Evolutionary conservation across 352 stramenopile species (phyloP).

Genomic region (Pythium guiyangense): DNA sequence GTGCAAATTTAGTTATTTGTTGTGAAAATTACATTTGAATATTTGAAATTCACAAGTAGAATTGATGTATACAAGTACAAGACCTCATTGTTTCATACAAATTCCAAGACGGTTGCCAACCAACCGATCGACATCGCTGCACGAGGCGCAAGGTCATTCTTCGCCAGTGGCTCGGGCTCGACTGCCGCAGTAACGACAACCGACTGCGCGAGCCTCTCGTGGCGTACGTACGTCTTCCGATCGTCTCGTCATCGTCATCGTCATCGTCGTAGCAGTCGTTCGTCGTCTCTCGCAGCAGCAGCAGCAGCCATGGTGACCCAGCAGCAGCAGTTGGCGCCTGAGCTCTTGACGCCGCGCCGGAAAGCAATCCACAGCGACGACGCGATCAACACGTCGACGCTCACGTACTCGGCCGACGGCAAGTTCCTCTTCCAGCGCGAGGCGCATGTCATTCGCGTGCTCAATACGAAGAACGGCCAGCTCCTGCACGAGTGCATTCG

Average conservation of each 20-base stretch:
- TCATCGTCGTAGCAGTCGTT: too few relatives aligned
- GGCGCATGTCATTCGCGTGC: conserved; percentile 63
- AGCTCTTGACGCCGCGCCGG: conserved; percentile 30
- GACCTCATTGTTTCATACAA: too few relatives aligned
- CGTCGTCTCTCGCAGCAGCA: neutral
- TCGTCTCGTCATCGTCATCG: too few relatives aligned
- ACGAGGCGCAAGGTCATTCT: too few relatives aligned
- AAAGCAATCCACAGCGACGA: neutral
- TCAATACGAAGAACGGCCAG: conserved; percentile 67
- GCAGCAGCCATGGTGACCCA: neutral
- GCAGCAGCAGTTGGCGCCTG: conserved; percentile 11
- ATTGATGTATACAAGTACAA: too few relatives aligned
- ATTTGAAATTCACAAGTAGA: neutral
- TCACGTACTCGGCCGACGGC: conserved; percentile 62
- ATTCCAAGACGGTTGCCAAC: too few relatives aligned
- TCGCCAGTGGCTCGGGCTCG: too few relatives aligned
- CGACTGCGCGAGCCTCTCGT: too few relatives aligned
- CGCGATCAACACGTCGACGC: conserved; percentile 13
- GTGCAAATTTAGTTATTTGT: neutral
- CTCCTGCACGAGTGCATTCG: conserved; percentile 71
- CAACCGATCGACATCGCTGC: too few relatives aligned
- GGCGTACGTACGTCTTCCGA: too few relatives aligned
- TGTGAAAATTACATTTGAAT: neutral
- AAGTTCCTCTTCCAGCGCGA: conserved; percentile 80
- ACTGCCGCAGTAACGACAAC: too few relatives aligned